Evolutionary conservation across 2,329 filamentous ascomycete genomes (phyloP).

Genomic region (Chaetomium olivaceum): DNA sequence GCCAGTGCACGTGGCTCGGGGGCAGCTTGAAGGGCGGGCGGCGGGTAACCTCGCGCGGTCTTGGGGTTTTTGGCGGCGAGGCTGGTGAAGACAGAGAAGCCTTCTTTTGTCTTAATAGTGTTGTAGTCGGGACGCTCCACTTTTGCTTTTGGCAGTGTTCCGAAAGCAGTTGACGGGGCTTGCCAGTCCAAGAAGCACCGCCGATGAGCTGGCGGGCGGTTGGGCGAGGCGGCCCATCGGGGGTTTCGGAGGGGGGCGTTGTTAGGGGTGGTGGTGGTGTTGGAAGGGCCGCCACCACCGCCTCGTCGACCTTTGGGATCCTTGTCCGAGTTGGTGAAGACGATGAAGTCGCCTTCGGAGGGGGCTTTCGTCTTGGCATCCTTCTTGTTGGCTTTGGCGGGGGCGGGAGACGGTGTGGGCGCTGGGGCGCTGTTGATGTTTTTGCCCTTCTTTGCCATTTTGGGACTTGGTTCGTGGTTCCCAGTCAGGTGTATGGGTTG

Average conservation of each 20-base stretch:
- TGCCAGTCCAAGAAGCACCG: slow-evolving; percentile 95
- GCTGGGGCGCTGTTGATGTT: slow-evolving; percentile 48
- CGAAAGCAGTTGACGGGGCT: slow-evolving; percentile 88
- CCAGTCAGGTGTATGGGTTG: not conserved
- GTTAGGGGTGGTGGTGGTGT: slow-evolving; percentile 6
- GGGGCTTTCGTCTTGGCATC: slow-evolving; percentile 37
- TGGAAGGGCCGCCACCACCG: slow-evolving; percentile 25
- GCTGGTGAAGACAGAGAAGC: slow-evolving; percentile 78
- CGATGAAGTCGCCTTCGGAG: slow-evolving; percentile 55
- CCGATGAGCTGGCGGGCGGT: slow-evolving; percentile 82
- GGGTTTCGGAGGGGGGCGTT: slow-evolving; percentile 17
- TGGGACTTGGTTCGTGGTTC: not conserved
- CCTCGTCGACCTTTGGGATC: slow-evolving; percentile 50
- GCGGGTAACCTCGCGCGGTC: slow-evolving; percentile 71
- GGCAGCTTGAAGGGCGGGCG: slow-evolving; percentile 84
- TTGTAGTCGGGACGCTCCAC: slow-evolving; percentile 92
- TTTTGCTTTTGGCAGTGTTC: slow-evolving; percentile 96
- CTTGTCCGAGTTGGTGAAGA: slow-evolving; percentile 60
- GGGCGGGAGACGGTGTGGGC: slow-evolving; percentile 35
- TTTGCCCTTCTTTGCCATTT: slow-evolving; percentile 57
- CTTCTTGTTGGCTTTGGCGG: slow-evolving; percentile 39
- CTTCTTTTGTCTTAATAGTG: slow-evolving; percentile 71
- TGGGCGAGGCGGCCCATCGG: slow-evolving; percentile 54
- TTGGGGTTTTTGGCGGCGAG: slow-evolving; percentile 75
- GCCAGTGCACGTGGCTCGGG: slow-evolving; percentile 69